These are phyloP conservation scores for Xylariaceae sp. DNA, from an alignment of 2,329 filamentous ascomycete species.

Conservation along the genomic window DNA sequence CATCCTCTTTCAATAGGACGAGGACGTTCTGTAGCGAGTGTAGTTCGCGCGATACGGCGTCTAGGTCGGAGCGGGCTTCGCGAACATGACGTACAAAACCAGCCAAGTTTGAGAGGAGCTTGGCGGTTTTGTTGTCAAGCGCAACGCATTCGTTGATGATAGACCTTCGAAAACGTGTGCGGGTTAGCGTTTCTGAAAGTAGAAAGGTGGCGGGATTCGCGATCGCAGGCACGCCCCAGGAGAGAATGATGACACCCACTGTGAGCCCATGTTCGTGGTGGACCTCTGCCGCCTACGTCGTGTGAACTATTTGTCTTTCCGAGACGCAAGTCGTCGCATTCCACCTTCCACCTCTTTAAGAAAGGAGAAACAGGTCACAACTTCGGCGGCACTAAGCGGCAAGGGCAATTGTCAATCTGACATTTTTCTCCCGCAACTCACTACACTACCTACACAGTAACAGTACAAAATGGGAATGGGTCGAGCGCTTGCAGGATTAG, in stretches of 20 bases:
- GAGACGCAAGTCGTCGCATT: background rate
- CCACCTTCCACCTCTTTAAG: background rate
- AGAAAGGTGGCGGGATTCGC: constrained; percentile 14
- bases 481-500: constrained; percentile 1
- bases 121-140: constrained; percentile 33
- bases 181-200: constrained; percentile 26
- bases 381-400: background rate
- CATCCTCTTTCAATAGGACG: constrained; percentile 38
- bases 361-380: constrained; percentile 1
- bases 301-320: background rate
- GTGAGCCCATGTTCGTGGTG: constrained; percentile 25
- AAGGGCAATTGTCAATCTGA: background rate
- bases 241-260: constrained; percentile 21
- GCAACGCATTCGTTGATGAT: constrained; percentile 37
- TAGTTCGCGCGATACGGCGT: constrained; percentile 38
- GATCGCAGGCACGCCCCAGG: constrained; percentile 13
- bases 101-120: constrained; percentile 32
- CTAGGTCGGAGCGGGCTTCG: constrained; percentile 37
- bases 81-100: constrained; percentile 38
- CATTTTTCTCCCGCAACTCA: constrained; percentile 6
- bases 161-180: constrained; percentile 30
- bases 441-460: background rate
- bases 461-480: background rate
- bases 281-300: constrained; percentile 17
- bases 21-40: constrained; percentile 39